These are phyloP conservation scores for Tuber brumale DNA, from an alignment of 495 filamentous ascomycete genomes.

Conservation along the genomic window DNA sequence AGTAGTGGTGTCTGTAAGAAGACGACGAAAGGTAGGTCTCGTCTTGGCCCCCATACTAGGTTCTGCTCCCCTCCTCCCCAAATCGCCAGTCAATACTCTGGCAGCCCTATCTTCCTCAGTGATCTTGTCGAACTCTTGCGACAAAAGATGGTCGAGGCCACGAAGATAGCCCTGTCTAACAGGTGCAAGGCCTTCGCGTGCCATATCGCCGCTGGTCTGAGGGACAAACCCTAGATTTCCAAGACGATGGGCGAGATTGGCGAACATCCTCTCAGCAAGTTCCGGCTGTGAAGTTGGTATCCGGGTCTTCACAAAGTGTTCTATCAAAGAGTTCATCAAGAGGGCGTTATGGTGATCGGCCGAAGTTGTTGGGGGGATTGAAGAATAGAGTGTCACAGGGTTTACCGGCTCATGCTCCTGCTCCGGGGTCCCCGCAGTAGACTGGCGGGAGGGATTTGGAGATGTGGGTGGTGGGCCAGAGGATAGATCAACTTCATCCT, in stretches of 20 bases:
- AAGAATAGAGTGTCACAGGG: conserved; percentile 23
- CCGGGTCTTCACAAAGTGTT: conserved; percentile 16
- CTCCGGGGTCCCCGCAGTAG: conserved; percentile 2
- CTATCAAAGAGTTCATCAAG: conserved; percentile 25
- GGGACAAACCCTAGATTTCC: conserved; percentile 25
- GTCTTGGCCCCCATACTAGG: neutral
- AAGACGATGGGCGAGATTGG: conserved; percentile 17
- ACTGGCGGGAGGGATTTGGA: neutral
- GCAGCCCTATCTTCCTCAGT: conserved; percentile 10
- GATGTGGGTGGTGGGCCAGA: conserved; percentile 13
- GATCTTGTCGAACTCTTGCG: conserved; percentile 21
- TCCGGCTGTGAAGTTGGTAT: conserved; percentile 8
- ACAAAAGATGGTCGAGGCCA: conserved; percentile 18
- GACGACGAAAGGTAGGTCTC: conserved; percentile 18
- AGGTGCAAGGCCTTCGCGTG: conserved; percentile 22
- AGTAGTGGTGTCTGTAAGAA: conserved; percentile 15
- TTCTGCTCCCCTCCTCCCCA: conserved; percentile 9
- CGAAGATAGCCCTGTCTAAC: conserved; percentile 23
- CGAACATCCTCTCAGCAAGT: conserved; percentile 20
- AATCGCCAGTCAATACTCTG: neutral
- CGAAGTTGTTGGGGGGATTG: conserved; percentile 10
- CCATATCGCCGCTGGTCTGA: conserved; percentile 23
- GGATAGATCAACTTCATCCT: conserved; percentile 8
- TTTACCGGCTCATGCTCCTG: conserved; percentile 14
- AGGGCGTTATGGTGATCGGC: conserved; percentile 17